phyloP scores from a whole-genome alignment of 305 asterid genomes.

The Petunia hybrid region DNA sequence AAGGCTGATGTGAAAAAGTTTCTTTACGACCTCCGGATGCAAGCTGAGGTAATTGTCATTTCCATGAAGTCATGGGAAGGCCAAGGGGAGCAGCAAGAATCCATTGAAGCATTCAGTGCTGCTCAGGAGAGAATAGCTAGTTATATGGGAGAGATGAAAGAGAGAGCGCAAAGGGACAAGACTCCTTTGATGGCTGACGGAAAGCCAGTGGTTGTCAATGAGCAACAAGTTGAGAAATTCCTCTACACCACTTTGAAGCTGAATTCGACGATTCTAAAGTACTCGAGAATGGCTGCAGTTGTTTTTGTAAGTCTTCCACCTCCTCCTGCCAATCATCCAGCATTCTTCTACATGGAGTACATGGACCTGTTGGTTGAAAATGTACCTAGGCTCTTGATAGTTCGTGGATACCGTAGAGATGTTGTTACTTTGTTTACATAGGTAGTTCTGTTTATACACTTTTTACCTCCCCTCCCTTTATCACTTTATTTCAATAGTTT shows the following conservation, averaged over 20 bases:
- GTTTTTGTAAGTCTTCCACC: slow-evolving; percentile 98
- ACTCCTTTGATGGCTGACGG: slow-evolving; percentile 78
- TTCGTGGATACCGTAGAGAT: slow-evolving; percentile 92
- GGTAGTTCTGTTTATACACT: slow-evolving; percentile 35
- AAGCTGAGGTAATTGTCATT: slow-evolving; percentile 92
- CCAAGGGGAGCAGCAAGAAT: slow-evolving; percentile 69
- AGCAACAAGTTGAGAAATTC: slow-evolving; percentile 90
- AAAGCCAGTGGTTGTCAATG: slow-evolving; percentile 72
- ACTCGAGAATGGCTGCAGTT: slow-evolving; percentile 99
- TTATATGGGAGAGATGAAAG: slow-evolving; percentile 64
- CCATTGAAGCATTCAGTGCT: slow-evolving; percentile 74
- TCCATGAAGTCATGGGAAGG: slow-evolving; percentile 98
- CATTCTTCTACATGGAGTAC: slow-evolving; percentile 95
- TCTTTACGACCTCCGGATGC: slow-evolving; percentile 96
- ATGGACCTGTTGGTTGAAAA: slow-evolving; percentile 96
- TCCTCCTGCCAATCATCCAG: slow-evolving; percentile 90
- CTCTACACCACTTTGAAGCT: slow-evolving; percentile 82
- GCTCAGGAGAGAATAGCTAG: slow-evolving; percentile 73
- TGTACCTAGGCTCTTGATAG: slow-evolving; percentile 95
- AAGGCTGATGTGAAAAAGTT: slow-evolving; percentile 92
- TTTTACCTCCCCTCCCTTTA: slow-evolving; percentile 8
- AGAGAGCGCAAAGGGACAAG: slow-evolving; percentile 48
- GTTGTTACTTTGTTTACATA: slow-evolving; percentile 96
- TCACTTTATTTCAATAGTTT: slow-evolving; percentile 5
- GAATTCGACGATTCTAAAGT: slow-evolving; percentile 76